Evolutionary conservation across 106 monocot species (phyloP), one percentile per base, ranked within the genome.

Genomic region (Dendrobium huoshanense): DNA sequence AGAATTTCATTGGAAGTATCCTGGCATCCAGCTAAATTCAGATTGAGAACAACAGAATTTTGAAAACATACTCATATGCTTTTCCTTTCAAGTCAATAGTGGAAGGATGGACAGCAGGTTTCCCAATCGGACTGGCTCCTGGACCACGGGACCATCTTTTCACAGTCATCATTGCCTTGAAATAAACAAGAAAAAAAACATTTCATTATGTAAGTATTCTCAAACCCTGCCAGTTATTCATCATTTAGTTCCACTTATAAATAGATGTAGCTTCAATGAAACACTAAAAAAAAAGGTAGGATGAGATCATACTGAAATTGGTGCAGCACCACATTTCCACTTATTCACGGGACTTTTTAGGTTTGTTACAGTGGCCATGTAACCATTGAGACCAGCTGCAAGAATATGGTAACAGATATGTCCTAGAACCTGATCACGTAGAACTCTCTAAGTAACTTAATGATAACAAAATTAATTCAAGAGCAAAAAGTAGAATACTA

Each of bases 81-180:
- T 91, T 91, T 40, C 91, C 91, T 77, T 87, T 94, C 81, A 94
- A 75, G 73, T 91, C 88, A 22, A 94, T 86, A 59, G 84, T 83
- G 44, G 83, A 88, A 24, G 91, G 91, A 85, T 91, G 89, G 27
- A 94, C 89, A 41, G 86, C 87, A 49, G 94, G 91, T 74, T 91
- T 94, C 2, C 89, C 91, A 65, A 94, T 80, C 17, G 81, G 77
- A 10, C 80, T 81, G 29, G 84, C 77, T n/a, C 94, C 89, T 44
- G 88, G 88, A 15, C 89, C 94, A 75, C 86, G 83, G 33, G 89
- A 81, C 77, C 65, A 84, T 67, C 86, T 81, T 78, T 81, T 91
- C 47, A 91, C 85, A 65, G 86, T 84, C 94, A 94, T 89, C 94
- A 94, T 94, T 10, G 91, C 91, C 94, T 94, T 72, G 24, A 16